These are phyloP conservation scores for Globisporangium okanoganense DNA, from an alignment of 352 stramenopile species.

Conservation along the genomic window DNA sequence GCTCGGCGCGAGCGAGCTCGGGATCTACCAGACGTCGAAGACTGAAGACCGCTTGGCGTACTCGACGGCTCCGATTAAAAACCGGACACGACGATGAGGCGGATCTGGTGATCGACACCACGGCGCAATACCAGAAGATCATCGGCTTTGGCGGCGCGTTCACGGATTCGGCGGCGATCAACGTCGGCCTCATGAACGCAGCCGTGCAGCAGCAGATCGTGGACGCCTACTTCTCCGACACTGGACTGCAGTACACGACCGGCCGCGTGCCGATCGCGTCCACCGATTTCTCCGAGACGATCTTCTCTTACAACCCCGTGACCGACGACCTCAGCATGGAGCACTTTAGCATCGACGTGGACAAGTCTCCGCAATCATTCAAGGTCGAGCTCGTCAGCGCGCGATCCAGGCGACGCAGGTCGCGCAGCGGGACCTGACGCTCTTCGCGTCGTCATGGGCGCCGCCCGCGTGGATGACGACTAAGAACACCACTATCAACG, in stretches of 20 bases:
- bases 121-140: slow-evolving; percentile 53
- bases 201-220: slow-evolving; percentile 52
- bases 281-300: slow-evolving; percentile 67
- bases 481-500: slow-evolving; percentile 44
- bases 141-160: slow-evolving; percentile 82
- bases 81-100: slow-evolving; percentile 8
- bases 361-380: slow-evolving; percentile 36
- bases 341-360: slow-evolving; percentile 69
- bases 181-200: slow-evolving; percentile 56
- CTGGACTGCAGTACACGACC: slow-evolving; percentile 63
- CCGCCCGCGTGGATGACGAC: slow-evolving; percentile 80
- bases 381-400: slow-evolving; percentile 37
- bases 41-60: slow-evolving; percentile 43
- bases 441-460: slow-evolving; percentile 76
- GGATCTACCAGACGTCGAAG: slow-evolving; percentile 49
- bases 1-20: slow-evolving; percentile 23
- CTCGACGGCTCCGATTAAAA: slow-evolving; percentile 16
- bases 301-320: slow-evolving; percentile 41
- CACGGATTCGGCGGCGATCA: slow-evolving; percentile 71
- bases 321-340: slow-evolving; percentile 36
- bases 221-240: slow-evolving; percentile 57
- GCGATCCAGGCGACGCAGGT: slow-evolving; percentile 17
- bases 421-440: slow-evolving; percentile 30
- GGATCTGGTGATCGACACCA: slow-evolving; percentile 33
- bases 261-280: slow-evolving; percentile 73